A percentile compares a stretch with the other conserved stretches of the same genome.
phyloP scores from a whole-genome alignment of 495 filamentous ascomycete species.

The Saxophila tyrrhenica region DNA sequence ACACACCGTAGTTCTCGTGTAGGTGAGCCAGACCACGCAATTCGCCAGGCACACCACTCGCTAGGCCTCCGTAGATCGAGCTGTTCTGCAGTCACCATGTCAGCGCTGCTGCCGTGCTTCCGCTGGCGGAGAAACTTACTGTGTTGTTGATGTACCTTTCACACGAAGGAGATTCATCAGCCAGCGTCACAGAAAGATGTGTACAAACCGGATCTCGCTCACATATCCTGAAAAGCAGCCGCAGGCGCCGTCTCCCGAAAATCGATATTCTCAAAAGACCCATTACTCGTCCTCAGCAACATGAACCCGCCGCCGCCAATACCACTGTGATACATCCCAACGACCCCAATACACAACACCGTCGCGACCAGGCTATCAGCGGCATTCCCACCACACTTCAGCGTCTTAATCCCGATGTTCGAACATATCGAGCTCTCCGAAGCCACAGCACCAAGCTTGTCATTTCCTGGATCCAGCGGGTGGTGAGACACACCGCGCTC shows the following conservation, averaged over 20 bases:
- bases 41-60: slow-evolving; percentile 76
- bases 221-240: slow-evolving; percentile 68
- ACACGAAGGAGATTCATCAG: too few species aligned
- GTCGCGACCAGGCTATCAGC: slow-evolving; percentile 33
- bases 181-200: too few species aligned
- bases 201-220: too few species aligned
- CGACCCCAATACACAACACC: slow-evolving; percentile 26
- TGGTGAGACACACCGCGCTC: not conserved
- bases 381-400: slow-evolving; percentile 35
- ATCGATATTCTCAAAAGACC: slow-evolving; percentile 65
- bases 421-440: slow-evolving; percentile 68
- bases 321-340: slow-evolving; percentile 56
- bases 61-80: slow-evolving; percentile 48
- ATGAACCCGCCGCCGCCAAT: slow-evolving; percentile 87
- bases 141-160: slow-evolving; percentile 53
- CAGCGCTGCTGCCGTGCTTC: not conserved
- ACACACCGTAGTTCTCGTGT: slow-evolving; percentile 58
- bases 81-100: slow-evolving; percentile 16
- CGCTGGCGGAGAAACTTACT: not conserved
- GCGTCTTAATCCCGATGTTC: slow-evolving; percentile 58
- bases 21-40: slow-evolving; percentile 64
- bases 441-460: slow-evolving; percentile 56
- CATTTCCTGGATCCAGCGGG: not conserved
- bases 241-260: slow-evolving; percentile 79
- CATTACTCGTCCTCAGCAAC: slow-evolving; percentile 50